Evolutionary conservation across 495 filamentous ascomycete species (phyloP).

Genomic region (Cercophora sp.): DNA sequence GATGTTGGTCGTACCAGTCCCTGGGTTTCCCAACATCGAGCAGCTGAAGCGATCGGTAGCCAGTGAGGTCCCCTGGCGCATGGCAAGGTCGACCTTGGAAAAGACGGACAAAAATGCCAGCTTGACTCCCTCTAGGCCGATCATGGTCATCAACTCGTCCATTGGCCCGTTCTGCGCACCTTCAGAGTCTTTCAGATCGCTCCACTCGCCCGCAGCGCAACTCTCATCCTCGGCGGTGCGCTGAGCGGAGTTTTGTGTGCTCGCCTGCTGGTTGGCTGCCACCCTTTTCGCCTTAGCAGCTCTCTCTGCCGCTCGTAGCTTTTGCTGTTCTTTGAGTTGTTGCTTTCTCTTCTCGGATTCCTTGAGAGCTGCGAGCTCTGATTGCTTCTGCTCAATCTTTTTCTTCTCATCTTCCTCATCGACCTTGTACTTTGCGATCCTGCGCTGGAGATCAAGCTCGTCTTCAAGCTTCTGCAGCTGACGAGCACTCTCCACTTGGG

Average conservation of each 20-base stretch:
- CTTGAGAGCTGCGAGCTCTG: constrained; percentile 25
- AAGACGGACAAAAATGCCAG: constrained; percentile 61
- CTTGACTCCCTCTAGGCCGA: constrained; percentile 72
- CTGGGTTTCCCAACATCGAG: constrained; percentile 72
- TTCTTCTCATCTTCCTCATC: constrained; percentile 44
- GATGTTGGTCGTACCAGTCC: constrained; percentile 54
- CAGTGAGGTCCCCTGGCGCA: constrained; percentile 55
- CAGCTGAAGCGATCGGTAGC: constrained; percentile 58
- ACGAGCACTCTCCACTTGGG: constrained; percentile 47
- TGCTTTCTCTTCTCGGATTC: constrained; percentile 10
- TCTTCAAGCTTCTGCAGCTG: constrained; percentile 54
- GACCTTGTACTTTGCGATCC: constrained; percentile 39
- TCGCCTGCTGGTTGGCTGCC: not conserved
- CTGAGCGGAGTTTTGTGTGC: not conserved
- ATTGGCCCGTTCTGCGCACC: constrained; percentile 51
- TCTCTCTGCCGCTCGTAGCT: not conserved
- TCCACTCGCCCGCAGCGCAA: constrained; percentile 52
- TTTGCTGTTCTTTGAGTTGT: constrained; percentile 13
- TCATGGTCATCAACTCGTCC: constrained; percentile 65
- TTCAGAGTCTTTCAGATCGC: constrained; percentile 51
- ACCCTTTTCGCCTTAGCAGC: not conserved
- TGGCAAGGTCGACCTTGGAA: constrained; percentile 56
- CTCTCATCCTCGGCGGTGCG: not conserved
- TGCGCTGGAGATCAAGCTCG: constrained; percentile 53
- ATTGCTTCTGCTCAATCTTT: constrained; percentile 40